Evolutionary conservation across 371 early-diverging fungal genomes (phyloP), one percentile per base, ranked within the genome.

Genomic region (Rhizopus microsporus): DNA sequence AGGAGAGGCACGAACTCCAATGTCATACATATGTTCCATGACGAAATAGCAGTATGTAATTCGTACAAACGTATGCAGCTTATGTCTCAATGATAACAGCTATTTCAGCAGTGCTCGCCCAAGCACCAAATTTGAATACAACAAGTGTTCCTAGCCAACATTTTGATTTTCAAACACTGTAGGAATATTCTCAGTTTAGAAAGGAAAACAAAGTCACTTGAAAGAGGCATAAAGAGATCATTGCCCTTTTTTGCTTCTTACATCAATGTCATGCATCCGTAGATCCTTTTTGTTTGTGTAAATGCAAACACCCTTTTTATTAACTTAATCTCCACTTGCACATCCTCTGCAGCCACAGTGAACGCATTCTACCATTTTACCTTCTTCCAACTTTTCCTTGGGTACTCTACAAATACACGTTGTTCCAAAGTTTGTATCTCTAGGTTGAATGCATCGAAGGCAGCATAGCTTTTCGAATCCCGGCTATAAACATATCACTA

Each of bases 391-490:
- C 62, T 93, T 94, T 46, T 80, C 85, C 68, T 89, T 90, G 6
- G 99, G 99, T 30, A 99, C 98, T 57, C 99, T 88, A 81, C 99
- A 99, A 7, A 97, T 90, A 74, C 99, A 99, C 7, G 95, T 91
- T 7, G 96, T 98, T 29, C 97, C 98, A 79, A 92, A 95, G 72
- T 96, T 98, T 32, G 96, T 98, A 67, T 99, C 99, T 59, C 87
- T 87, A 38, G 97, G 91, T 64, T 99, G 99, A 50, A 99, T 93
- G 72, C 99, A 99, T 49, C 95, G 82, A 56, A 98, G 68, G 70
- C 99, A 99, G 72, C 99, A 99, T 48, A 99, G 81, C 62, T 94
- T 94, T 69, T 99, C 99, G 71, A 93, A 99, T 17, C 99, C 99
- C 51, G 88, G 85, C 91, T 93, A 71, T 30, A 49, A 54, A 42